Evolutionary conservation across 306 rosid species (phyloP).

Genomic region (Rubus idaeus): DNA sequence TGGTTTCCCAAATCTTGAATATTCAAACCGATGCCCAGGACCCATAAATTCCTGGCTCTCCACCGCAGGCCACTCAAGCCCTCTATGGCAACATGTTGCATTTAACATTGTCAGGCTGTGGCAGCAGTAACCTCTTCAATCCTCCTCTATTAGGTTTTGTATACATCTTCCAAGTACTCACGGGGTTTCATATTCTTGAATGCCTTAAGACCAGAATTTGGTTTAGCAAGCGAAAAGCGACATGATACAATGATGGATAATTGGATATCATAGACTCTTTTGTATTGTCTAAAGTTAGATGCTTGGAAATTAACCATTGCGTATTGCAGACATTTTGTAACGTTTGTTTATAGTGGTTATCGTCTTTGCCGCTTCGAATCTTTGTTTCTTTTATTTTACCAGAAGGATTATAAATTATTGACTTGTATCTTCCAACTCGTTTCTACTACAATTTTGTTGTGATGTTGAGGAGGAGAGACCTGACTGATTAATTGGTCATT

Average conservation of each 20-base stretch:
- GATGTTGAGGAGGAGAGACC: not conserved
- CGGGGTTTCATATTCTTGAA: not conserved
- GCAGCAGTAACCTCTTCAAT: constrained; percentile 19
- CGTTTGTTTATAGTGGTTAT: not conserved
- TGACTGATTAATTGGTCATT: no score
- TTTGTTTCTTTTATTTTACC: not conserved
- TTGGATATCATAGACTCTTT: not conserved
- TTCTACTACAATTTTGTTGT: not conserved
- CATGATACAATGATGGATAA: not conserved
- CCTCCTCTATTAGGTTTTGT: constrained; percentile 19
- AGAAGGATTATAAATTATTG: not conserved
- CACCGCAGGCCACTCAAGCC: constrained; percentile 7
- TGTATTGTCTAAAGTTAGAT: not conserved
- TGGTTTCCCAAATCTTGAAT: constrained; percentile 74
- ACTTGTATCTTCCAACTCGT: not conserved
- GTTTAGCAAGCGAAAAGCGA: constrained; percentile 5
- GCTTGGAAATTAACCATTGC: not conserved
- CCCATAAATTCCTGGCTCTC: constrained; percentile 33
- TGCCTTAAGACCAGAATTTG: not conserved
- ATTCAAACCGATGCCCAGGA: constrained; percentile 68
- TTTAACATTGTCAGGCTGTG: constrained; percentile 31
- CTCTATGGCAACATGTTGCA: constrained; percentile 6
- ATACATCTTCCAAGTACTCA: constrained; percentile 4
- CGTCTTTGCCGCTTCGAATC: not conserved
- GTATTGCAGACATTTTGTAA: not conserved